phyloP scores from a whole-genome alignment of 1,284 basidiomycete genomes.

The Ustilago crameri region DNA sequence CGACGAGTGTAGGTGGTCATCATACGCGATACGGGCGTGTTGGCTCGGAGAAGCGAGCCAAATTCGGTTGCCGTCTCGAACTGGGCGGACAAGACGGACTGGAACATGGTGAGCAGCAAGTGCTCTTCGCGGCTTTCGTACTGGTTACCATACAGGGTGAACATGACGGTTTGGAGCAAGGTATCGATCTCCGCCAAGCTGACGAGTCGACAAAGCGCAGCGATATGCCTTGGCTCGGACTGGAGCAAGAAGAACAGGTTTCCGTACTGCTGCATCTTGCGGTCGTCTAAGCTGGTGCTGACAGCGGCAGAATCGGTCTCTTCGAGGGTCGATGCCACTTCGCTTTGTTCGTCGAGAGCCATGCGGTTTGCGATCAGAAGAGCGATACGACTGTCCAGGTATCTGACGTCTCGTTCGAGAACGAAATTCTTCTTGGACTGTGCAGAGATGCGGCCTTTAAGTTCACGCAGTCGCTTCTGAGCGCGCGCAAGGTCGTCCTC shows the following conservation, averaged over 20 bases:
- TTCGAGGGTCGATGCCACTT: conserved; percentile 74
- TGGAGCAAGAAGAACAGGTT: conserved; percentile 99
- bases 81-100: conserved; percentile 94
- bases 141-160: conserved; percentile 98
- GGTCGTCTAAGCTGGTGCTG: conserved; percentile 78
- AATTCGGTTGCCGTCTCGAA: conserved; percentile 99
- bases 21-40: conserved; percentile 98
- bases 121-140: conserved; percentile 99
- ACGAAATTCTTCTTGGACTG: conserved; percentile 99
- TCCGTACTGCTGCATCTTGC: conserved; percentile 91
- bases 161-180: conserved; percentile 99
- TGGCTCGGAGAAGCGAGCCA: conserved; percentile 93
- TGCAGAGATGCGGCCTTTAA: conserved; percentile 96
- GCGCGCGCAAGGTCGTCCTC: conserved; percentile 96
- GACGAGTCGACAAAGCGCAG: conserved; percentile 95
- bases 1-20: conserved; percentile 99
- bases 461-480: conserved; percentile 91
- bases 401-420: conserved; percentile 95
- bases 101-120: conserved; percentile 96
- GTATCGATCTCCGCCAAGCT: conserved; percentile 96
- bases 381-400: conserved; percentile 96
- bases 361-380: conserved; percentile 97
- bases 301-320: conserved; percentile 79
- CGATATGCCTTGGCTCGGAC: conserved; percentile 95
- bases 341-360: conserved; percentile 88